Evolutionary conservation across 192 early-diverging fungal species (phyloP).

Genomic region (Physocladia obscura): DNA sequence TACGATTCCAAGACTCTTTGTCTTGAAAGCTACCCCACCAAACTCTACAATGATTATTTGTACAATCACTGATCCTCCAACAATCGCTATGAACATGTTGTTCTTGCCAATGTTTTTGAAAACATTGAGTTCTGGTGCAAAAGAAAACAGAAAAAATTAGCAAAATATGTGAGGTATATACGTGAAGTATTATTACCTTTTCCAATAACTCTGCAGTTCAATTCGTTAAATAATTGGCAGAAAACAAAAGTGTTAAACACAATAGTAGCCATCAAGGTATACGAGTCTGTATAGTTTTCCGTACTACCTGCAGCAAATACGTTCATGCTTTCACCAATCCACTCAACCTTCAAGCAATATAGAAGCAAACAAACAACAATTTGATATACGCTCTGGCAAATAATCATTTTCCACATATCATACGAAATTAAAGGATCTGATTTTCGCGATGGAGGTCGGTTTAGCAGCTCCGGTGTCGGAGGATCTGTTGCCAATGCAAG

Average conservation of each 20-base stretch:
- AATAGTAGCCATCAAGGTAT: constrained; percentile 53
- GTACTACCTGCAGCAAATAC: neutral
- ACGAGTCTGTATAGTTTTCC: constrained; percentile 14
- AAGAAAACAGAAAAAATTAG: neutral
- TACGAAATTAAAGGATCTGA: constrained; percentile 79
- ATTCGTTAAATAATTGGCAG: constrained; percentile 91
- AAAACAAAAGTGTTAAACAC: constrained; percentile 95
- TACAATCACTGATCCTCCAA: constrained; percentile 68
- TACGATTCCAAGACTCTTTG: constrained; percentile 58
- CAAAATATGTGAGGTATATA: neutral
- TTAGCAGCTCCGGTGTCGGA: constrained; percentile 79
- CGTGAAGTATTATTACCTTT: constrained; percentile 51
- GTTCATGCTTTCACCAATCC: neutral
- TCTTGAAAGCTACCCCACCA: constrained; percentile 84
- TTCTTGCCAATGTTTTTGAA: constrained; percentile 79
- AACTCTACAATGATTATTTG: constrained; percentile 91
- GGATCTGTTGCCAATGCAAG: constrained; percentile 94
- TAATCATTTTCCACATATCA: constrained; percentile 90
- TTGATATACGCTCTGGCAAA: constrained; percentile 89
- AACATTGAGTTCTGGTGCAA: constrained; percentile 71
- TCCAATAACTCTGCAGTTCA: constrained; percentile 86
- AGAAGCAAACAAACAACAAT: constrained; percentile 67
- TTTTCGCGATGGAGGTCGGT: constrained; percentile 73
- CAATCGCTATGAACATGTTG: constrained; percentile 76
- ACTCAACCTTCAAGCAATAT: constrained; percentile 19